Percentiles rank a stretch among this genome's conserved stretches.
phyloP scores from a whole-genome alignment of 2,329 filamentous ascomycete genomes.

The Talaromyces sp. region DNA sequence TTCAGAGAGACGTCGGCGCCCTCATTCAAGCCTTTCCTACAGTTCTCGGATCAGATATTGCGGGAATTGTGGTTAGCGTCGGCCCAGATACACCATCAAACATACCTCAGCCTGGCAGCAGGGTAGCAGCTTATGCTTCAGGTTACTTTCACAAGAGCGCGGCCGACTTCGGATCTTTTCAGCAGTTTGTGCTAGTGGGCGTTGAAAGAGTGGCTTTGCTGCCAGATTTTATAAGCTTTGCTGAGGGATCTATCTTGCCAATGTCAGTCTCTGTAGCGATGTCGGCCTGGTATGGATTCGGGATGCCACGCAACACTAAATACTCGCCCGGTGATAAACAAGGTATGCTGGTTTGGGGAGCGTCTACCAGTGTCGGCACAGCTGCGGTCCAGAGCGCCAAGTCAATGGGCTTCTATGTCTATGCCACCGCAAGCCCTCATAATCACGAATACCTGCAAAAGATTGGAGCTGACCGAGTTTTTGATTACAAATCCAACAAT shows the following conservation, averaged over 20 bases:
- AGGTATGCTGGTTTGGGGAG: conserved; percentile 43
- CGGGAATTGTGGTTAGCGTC: conserved; percentile 28
- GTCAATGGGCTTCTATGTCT: conserved; percentile 39
- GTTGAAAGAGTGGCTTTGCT: conserved; percentile 29
- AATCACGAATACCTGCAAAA: conserved; percentile 37
- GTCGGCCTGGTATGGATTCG: conserved; percentile 27
- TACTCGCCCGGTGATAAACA: conserved; percentile 24
- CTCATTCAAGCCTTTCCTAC: conserved; percentile 25
- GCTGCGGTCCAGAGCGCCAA: conserved; percentile 41
- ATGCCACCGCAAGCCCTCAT: conserved; percentile 39
- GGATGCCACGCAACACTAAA: conserved; percentile 23
- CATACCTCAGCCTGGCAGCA: conserved; percentile 25
- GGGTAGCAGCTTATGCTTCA: conserved; percentile 30
- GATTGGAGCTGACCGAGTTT: conserved; percentile 38
- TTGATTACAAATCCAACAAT: conserved; percentile 38
- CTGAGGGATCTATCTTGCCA: conserved; percentile 27
- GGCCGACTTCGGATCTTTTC: conserved; percentile 30
- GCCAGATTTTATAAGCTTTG: conserved; percentile 28
- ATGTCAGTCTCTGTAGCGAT: conserved; percentile 26
- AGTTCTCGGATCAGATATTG: conserved; percentile 31
- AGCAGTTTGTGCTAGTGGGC: conserved; percentile 29
- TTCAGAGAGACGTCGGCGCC: conserved; percentile 24
- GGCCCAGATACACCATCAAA: conserved; percentile 25
- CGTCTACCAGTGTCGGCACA: conserved; percentile 40
- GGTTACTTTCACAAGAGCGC: conserved; percentile 27